phyloP scores from a whole-genome alignment of 495 filamentous ascomycete species.

The Xylaria sp. region DNA sequence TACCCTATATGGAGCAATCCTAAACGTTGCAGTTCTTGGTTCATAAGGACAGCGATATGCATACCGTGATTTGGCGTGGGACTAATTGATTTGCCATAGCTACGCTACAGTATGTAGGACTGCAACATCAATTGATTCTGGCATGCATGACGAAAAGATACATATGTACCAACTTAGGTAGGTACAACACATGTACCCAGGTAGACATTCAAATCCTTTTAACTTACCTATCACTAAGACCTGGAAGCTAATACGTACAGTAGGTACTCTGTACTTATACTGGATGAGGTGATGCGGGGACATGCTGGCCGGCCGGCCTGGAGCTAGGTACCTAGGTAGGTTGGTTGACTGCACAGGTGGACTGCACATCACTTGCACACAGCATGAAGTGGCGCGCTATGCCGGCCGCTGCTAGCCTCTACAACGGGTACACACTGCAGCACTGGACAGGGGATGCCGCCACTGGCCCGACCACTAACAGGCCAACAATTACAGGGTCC shows the following conservation, averaged over 20 bases:
- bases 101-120: not conserved
- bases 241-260: no score
- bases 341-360: no score
- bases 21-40: constrained; percentile 6
- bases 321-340: no score
- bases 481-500: not conserved
- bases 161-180: no score
- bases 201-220: no score
- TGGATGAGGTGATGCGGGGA: not conserved
- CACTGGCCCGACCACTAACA: not conserved
- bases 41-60: constrained; percentile 4
- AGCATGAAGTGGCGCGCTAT: constrained; percentile 21
- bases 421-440: not conserved
- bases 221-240: no score
- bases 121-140: not conserved
- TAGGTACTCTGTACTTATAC: not conserved
- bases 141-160: not conserved
- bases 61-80: not conserved
- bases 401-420: not conserved
- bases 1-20: not conserved
- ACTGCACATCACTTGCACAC: not conserved
- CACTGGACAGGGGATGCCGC: not conserved
- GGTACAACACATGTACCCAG: no score
- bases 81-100: constrained; percentile 3
- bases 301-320: no score